phyloP scores from a whole-genome alignment of 2,329 filamentous ascomycete species.

The Aspergillus oerlinghausenensis region DNA sequence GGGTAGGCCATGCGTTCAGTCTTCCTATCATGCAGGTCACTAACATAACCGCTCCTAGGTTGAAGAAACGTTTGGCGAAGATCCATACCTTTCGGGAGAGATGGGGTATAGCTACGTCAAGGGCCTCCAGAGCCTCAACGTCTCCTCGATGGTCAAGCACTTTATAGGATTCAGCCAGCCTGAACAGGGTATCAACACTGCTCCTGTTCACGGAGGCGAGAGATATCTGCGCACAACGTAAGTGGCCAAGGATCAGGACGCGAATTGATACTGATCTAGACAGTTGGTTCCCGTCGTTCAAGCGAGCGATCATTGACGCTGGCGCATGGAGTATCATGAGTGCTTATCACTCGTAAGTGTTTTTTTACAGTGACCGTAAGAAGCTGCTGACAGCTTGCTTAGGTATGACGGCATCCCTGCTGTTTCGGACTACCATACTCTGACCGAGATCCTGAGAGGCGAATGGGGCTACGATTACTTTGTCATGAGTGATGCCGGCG shows the following conservation, averaged over 20 bases:
- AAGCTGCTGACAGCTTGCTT: neutral
- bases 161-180: conserved; percentile 65
- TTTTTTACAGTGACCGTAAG: neutral
- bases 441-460: conserved; percentile 64
- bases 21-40: neutral
- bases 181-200: conserved; percentile 69
- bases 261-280: neutral
- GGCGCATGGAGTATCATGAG: conserved; percentile 68
- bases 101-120: conserved; percentile 58
- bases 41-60: conserved; percentile 32
- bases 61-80: conserved; percentile 70
- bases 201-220: conserved; percentile 53
- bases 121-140: conserved; percentile 60
- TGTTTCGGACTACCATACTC: conserved; percentile 60
- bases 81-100: conserved; percentile 64
- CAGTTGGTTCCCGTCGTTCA: conserved; percentile 55
- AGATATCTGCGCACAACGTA: conserved; percentile 53
- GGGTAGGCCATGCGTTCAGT: conserved; percentile 36
- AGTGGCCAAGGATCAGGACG: conserved; percentile 33
- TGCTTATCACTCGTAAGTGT: conserved; percentile 58
- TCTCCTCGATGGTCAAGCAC: conserved; percentile 71
- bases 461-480: conserved; percentile 72
- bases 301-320: conserved; percentile 65
- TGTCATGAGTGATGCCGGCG: conserved; percentile 63
- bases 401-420: conserved; percentile 66